A percentile compares a stretch with the other conserved stretches of the same genome.
These are phyloP conservation scores for Fusarium tjaetaba DNA, from an alignment of 2,329 filamentous ascomycete genomes.

Conservation along the genomic window DNA sequence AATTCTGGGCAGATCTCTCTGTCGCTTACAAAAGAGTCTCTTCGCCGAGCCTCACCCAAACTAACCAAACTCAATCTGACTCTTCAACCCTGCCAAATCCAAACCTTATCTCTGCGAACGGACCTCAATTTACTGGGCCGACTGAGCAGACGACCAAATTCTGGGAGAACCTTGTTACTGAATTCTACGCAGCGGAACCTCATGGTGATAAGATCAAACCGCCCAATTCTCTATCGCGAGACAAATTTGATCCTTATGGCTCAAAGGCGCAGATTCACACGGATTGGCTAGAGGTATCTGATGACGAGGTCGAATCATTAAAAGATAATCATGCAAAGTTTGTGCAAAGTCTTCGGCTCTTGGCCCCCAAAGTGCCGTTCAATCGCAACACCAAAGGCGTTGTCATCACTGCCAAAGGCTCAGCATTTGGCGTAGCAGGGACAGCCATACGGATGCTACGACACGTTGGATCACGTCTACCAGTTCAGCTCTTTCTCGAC, in stretches of 20 bases:
- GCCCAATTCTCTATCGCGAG: constrained; percentile 10
- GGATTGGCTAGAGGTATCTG: constrained; percentile 23
- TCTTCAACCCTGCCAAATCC: background rate
- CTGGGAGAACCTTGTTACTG: constrained; percentile 16
- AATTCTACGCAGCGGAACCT: constrained; percentile 27
- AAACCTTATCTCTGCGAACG: background rate
- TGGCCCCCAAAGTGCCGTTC: constrained; percentile 27
- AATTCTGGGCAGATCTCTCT: constrained; percentile 29
- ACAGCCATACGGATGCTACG: constrained; percentile 38
- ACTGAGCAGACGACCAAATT: constrained; percentile 26
- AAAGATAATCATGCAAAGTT: constrained; percentile 27
- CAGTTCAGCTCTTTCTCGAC: constrained; percentile 34
- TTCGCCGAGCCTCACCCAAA: background rate
- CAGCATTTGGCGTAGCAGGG: constrained; percentile 29
- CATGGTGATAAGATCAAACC: constrained; percentile 19
- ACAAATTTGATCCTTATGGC: constrained; percentile 32
- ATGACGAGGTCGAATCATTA: constrained; percentile 20
- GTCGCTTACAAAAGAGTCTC: constrained; percentile 22
- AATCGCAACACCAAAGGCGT: constrained; percentile 19
- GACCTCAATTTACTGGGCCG: constrained; percentile 22
- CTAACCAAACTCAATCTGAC: background rate
- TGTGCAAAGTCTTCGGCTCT: constrained; percentile 13
- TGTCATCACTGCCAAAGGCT: constrained; percentile 36
- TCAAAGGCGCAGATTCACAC: constrained; percentile 2
- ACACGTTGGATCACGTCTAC: constrained; percentile 31